Evolutionary conservation across 2,329 filamentous ascomycete genomes (phyloP), one percentile per base, ranked within the genome.

Genomic region (Tolypocladium nubicola): DNA sequence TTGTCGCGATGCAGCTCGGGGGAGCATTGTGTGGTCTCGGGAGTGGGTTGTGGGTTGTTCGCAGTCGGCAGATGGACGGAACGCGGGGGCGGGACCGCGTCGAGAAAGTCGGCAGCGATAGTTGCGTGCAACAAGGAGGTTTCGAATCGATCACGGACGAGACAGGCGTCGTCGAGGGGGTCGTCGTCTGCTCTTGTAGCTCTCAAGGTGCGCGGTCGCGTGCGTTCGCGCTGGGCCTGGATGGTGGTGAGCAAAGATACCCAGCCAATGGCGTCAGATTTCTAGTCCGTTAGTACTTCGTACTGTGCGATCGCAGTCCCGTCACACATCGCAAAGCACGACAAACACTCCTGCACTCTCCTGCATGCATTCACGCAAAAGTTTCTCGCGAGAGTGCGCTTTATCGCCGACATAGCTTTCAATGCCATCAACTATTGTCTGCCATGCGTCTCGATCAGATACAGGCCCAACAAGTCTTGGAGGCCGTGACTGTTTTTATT

Each of bases 1-100:
- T 74, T 50, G 61, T 68, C 57, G 58, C 55, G 61, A 54, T 61
- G 64, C 56, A 64, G 62, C 57, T 62, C 60, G 59, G 59, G 58
- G 58, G 60, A 65, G 63, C 65, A 66, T 70, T 58, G 64, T 66
- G 26, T 33, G 56, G 16, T 43, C 35, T 50, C 37, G 54, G 19
- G 3, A 26, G 47, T 37, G 47, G 19, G 16, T 21, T 26, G 47
- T 37, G 47, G 19, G 16, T 21, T 52, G 47, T 35, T 35, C 47
- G 16, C 19, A 16, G 21, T 3, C 4, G 2, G 23, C 23, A 52
- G 47, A 30, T 52, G 30, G 26, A 19, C 30, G 30, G 19, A 14
- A 52, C 30, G 47, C 47, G 47, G 47, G 47, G 47, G 47, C 47
- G 26, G 47, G 30, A 37, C 47, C 30, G 47, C 47, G 30, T 37